Evolutionary conservation across 352 stramenopile species (phyloP).

Genomic region (Elongisporangium senticosum): DNA sequence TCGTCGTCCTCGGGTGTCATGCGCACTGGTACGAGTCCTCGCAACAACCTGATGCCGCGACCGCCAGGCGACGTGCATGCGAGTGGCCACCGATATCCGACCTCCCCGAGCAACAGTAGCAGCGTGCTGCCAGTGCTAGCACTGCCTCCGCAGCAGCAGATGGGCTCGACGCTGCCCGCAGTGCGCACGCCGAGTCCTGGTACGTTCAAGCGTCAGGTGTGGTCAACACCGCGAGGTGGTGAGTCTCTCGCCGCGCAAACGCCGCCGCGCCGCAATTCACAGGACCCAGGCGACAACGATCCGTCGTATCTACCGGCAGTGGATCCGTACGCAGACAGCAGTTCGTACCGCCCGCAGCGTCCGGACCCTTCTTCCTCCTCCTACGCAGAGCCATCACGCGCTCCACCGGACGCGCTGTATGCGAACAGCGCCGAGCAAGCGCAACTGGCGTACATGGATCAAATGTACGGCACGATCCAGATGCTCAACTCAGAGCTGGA

Average conservation of each 20-base stretch:
- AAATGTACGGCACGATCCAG: constrained; percentile 64
- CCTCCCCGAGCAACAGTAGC: constrained; percentile 10
- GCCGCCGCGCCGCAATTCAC: constrained; percentile 10
- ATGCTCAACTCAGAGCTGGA: constrained; percentile 40
- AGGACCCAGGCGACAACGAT: neutral
- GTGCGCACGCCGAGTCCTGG: constrained; percentile 14
- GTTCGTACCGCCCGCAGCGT: neutral
- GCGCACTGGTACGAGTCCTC: constrained; percentile 18
- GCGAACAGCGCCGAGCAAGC: constrained; percentile 20
- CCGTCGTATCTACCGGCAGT: neutral
- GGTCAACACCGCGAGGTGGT: constrained; percentile 34
- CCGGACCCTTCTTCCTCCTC: constrained; percentile 6
- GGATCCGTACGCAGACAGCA: neutral
- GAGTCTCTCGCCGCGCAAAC: constrained; percentile 9
- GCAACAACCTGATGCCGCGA: constrained; percentile 15
- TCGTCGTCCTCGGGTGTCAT: neutral
- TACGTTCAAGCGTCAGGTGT: constrained; percentile 34
- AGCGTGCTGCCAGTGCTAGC: constrained; percentile 34
- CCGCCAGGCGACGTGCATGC: constrained; percentile 9
- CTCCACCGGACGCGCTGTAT: constrained; percentile 6
- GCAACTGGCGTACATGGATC: constrained; percentile 63
- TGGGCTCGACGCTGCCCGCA: neutral
- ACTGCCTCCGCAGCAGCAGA: constrained; percentile 7
- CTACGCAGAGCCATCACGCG: constrained; percentile 4
- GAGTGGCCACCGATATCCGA: constrained; percentile 10